Evolutionary conservation across 306 rosid genomes (phyloP).

Genomic region (Vigna angularis): DNA sequence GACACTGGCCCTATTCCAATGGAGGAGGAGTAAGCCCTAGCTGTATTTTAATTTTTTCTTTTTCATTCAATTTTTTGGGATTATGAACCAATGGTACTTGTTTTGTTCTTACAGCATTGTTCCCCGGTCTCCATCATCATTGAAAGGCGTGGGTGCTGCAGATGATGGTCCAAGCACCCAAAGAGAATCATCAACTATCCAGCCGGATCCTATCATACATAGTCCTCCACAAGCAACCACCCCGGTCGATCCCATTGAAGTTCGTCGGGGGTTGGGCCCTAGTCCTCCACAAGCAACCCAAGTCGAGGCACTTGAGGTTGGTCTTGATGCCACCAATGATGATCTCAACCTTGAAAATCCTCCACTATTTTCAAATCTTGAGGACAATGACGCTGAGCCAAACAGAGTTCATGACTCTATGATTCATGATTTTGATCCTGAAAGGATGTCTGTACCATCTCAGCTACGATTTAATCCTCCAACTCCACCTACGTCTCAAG

Average conservation of each 20-base stretch:
- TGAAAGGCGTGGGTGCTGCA: conserved; percentile 36
- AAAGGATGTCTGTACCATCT: conserved; percentile 40
- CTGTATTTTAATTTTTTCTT: conserved; percentile 18
- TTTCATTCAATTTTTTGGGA: background rate
- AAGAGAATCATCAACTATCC: conserved; percentile 35
- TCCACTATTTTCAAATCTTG: background rate
- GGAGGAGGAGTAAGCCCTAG: conserved; percentile 65
- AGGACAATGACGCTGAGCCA: conserved; percentile 41
- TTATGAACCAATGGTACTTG: conserved; percentile 20
- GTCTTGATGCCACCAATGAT: conserved; percentile 48
- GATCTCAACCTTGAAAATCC: conserved; percentile 47
- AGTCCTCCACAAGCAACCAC: conserved; percentile 24
- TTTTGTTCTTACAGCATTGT: conserved; percentile 51
- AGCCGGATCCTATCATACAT: background rate
- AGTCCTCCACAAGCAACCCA: conserved; percentile 37
- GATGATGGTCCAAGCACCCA: conserved; percentile 46
- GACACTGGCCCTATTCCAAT: conserved; percentile 46
- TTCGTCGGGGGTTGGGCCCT: conserved; percentile 27
- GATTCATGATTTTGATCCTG: conserved; percentile 44
- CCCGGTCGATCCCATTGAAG: conserved; percentile 49
- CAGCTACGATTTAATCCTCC: conserved; percentile 49
- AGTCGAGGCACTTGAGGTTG: conserved; percentile 49
- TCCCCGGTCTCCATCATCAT: conserved; percentile 40
- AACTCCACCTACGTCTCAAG: conserved; percentile 58
- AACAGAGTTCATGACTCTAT: conserved; percentile 32